phyloP scores from a whole-genome alignment of 2,329 filamentous ascomycete species.

The Alternaria angustiovoidea region DNA sequence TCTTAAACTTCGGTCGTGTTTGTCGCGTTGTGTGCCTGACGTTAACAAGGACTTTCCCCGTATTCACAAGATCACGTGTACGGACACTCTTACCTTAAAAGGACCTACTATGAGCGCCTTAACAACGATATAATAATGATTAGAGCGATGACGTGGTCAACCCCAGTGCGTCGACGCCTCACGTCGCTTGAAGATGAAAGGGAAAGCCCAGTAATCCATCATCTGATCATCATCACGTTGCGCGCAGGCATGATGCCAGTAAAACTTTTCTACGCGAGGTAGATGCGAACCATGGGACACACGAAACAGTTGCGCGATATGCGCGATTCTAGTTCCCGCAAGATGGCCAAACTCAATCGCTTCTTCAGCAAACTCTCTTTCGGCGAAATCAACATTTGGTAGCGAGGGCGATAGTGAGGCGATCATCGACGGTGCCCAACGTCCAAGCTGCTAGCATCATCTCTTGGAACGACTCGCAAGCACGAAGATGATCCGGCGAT shows the following conservation, averaged over 20 bases:
- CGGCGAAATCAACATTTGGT: conserved; percentile 6
- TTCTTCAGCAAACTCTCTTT: conserved; percentile 4
- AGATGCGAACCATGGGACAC: background rate
- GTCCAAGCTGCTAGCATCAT: conserved; percentile 2
- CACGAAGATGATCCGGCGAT: conserved; percentile 7
- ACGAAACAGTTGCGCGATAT: conserved; percentile 23
- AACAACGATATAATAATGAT: background rate
- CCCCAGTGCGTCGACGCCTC: conserved; percentile 6
- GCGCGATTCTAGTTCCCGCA: conserved; percentile 17
- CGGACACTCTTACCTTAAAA: background rate
- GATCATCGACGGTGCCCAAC: conserved; percentile 3
- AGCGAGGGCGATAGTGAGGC: conserved; percentile 15
- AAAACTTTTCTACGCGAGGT: conserved; percentile 15
- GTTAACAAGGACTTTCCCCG: conserved; percentile 5
- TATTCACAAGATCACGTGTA: background rate
- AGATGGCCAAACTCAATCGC: conserved; percentile 10
- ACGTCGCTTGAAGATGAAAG: conserved; percentile 6
- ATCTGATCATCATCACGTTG: conserved; percentile 15
- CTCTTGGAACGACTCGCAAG: conserved; percentile 1
- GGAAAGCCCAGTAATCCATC: conserved; percentile 9
- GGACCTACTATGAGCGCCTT: background rate
- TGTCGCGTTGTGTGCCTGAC: conserved; percentile 2
- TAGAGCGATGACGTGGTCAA: conserved; percentile 4
- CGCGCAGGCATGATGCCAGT: conserved; percentile 26
- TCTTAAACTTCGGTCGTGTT: conserved; percentile 1